Evolutionary conservation across 805 yeast genomes (phyloP).

Genomic region (Debaryomyces hansenii): DNA sequence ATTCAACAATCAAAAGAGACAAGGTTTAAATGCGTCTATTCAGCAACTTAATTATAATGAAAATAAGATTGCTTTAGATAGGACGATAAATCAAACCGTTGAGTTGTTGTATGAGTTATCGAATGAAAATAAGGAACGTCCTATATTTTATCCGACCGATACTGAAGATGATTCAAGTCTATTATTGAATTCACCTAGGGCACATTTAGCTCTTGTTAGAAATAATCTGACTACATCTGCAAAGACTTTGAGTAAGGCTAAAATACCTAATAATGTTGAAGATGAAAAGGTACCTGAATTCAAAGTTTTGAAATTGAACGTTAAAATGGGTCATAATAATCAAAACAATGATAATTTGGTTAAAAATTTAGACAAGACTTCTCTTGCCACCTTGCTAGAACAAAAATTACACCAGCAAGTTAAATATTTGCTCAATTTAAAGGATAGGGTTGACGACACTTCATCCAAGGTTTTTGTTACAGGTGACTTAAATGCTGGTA

Average conservation of each 20-base stretch:
- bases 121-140: slow-evolving; percentile 57
- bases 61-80: slow-evolving; percentile 62
- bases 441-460: slow-evolving; percentile 85
- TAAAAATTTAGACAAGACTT: slow-evolving; percentile 61
- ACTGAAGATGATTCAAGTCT: slow-evolving; percentile 29
- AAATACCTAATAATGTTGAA: slow-evolving; percentile 14
- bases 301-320: slow-evolving; percentile 60
- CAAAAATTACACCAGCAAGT: slow-evolving; percentile 64
- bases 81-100: slow-evolving; percentile 56
- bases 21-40: slow-evolving; percentile 51
- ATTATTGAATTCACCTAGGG: slow-evolving; percentile 47
- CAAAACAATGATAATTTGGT: slow-evolving; percentile 42
- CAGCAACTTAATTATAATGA: slow-evolving; percentile 78
- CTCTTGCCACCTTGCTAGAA: slow-evolving; percentile 68
- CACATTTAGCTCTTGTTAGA: slow-evolving; percentile 54
- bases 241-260: slow-evolving; percentile 10
- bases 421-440: slow-evolving; percentile 67
- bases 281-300: slow-evolving; percentile 39
- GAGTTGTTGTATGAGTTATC: slow-evolving; percentile 52
- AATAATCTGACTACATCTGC: slow-evolving; percentile 27
- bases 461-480: slow-evolving; percentile 93
- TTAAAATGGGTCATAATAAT: slow-evolving; percentile 50
- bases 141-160: slow-evolving; percentile 61
- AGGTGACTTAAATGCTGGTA: slow-evolving; percentile 96
- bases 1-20: slow-evolving; percentile 3